Evolutionary conservation across 768 basidiomycete species (phyloP).

Genomic region (Lactarius indigo): DNA sequence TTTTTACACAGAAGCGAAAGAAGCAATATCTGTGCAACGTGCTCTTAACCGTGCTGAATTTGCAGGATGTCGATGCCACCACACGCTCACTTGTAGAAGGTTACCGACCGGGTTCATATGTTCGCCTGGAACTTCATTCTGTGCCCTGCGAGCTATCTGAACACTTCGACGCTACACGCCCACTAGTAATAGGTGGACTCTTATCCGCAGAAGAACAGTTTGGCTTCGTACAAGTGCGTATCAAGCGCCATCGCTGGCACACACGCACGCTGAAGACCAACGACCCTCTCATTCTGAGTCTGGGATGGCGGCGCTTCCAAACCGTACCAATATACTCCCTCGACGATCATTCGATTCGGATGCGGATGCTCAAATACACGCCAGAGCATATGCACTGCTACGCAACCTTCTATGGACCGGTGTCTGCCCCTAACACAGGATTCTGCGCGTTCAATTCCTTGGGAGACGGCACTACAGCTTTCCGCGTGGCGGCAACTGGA

Average conservation of each 20-base stretch:
- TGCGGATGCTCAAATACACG: constrained; percentile 99
- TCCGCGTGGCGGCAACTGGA: constrained; percentile 90
- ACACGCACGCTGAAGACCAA: constrained; percentile 90
- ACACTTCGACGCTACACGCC: constrained; percentile 88
- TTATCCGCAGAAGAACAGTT: constrained; percentile 87
- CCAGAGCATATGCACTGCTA: constrained; percentile 99
- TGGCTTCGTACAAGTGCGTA: constrained; percentile 90
- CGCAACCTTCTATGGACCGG: constrained; percentile 95
- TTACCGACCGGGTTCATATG: constrained; percentile 84
- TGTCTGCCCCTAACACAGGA: constrained; percentile 88
- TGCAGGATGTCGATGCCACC: constrained; percentile 68
- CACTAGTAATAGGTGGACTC: constrained; percentile 89
- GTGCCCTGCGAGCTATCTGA: constrained; percentile 92
- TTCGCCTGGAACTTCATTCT: constrained; percentile 80
- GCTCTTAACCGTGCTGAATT: constrained; percentile 85
- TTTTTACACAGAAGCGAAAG: constrained; percentile 91
- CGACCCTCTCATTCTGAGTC: constrained; percentile 91
- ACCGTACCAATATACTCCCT: constrained; percentile 91
- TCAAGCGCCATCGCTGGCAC: constrained; percentile 97
- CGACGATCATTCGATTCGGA: constrained; percentile 96
- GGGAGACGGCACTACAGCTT: constrained; percentile 59
- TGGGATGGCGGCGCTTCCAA: constrained; percentile 99
- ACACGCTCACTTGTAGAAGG: constrained; percentile 85
- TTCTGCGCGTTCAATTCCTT: constrained; percentile 97
- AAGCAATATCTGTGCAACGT: constrained; percentile 82